phyloP scores from a whole-genome alignment of 1,284 basidiomycete species.

The Fomes fomentarius region DNA sequence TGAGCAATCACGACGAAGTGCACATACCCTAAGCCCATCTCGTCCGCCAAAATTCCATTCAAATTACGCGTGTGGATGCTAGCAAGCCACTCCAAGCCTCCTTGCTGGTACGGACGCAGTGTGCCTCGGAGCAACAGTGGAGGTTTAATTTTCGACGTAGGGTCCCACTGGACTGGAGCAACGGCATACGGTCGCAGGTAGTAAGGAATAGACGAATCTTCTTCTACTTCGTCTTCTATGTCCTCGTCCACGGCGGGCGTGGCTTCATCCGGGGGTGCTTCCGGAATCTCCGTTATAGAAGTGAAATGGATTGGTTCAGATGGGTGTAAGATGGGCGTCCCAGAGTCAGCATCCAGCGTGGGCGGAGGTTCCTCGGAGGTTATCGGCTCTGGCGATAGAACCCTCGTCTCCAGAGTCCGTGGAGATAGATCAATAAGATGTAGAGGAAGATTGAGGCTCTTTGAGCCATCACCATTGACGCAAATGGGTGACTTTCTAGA shows the following conservation, averaged over 20 bases:
- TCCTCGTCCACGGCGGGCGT: conserved; percentile 10
- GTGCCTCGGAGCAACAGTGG: conserved; percentile 87
- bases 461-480: too few species aligned
- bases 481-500: too few species aligned
- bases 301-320: neutral
- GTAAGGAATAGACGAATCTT: conserved; percentile 47
- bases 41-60: conserved; percentile 93
- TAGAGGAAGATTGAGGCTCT: too few species aligned
- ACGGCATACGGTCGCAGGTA: conserved; percentile 71
- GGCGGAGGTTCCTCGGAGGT: too few species aligned
- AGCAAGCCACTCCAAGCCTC: conserved; percentile 94
- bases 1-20: neutral
- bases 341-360: neutral
- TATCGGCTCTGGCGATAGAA: too few species aligned
- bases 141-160: conserved; percentile 61
- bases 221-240: conserved; percentile 30
- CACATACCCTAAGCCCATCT: conserved; percentile 89
- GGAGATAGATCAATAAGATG: too few species aligned
- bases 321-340: neutral
- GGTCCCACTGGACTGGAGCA: conserved; percentile 66
- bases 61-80: conserved; percentile 85
- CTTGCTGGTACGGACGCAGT: conserved; percentile 93
- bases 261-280: neutral
- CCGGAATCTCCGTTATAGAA: neutral
- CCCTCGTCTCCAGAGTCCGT: too few species aligned